phyloP scores from a whole-genome alignment of 768 basidiomycete genomes.

The Obba rivulosa region DNA sequence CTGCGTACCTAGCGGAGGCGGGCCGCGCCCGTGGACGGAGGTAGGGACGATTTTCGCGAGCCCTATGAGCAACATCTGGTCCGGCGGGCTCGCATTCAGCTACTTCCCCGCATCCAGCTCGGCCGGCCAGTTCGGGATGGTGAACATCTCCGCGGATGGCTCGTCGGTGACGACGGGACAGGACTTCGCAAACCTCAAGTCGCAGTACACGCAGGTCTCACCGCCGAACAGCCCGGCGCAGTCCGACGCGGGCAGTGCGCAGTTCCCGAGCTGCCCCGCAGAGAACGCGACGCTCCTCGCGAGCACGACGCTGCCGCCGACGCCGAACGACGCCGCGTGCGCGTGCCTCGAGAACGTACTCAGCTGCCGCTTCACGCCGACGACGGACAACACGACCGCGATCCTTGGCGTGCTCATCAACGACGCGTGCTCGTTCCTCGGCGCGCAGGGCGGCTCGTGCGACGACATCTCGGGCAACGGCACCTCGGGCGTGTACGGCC shows the following conservation, averaged over 20 bases:
- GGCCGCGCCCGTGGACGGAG: slow-evolving; percentile 78
- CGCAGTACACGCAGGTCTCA: slow-evolving; percentile 53
- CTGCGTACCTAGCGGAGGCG: slow-evolving; percentile 43
- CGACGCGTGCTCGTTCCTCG: slow-evolving; percentile 65
- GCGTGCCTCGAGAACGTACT: slow-evolving; percentile 64
- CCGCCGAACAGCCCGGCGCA: slow-evolving; percentile 61
- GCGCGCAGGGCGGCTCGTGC: slow-evolving; percentile 56
- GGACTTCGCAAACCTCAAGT: slow-evolving; percentile 63
- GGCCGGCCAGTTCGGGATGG: slow-evolving; percentile 79
- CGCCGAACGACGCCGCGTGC: slow-evolving; percentile 80
- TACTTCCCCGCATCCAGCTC: slow-evolving; percentile 82
- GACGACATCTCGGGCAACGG: slow-evolving; percentile 70
- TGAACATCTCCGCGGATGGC: slow-evolving; percentile 63
- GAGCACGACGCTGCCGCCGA: slow-evolving; percentile 69
- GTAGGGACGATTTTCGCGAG: slow-evolving; percentile 64
- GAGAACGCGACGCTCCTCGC: slow-evolving; percentile 57
- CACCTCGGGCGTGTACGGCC: slow-evolving; percentile 68
- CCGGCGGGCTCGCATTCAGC: slow-evolving; percentile 84
- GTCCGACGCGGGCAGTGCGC: slow-evolving; percentile 43
- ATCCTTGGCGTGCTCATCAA: slow-evolving; percentile 60
- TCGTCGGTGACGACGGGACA: slow-evolving; percentile 56
- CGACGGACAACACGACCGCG: slow-evolving; percentile 52
- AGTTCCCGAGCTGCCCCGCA: slow-evolving; percentile 58
- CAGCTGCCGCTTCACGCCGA: slow-evolving; percentile 68
- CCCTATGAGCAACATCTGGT: slow-evolving; percentile 76